A percentile compares a stretch with the other conserved stretches of the same genome.
Conservation (phyloP, 257 asterid species). For the Verbascum thapsus region DNA sequence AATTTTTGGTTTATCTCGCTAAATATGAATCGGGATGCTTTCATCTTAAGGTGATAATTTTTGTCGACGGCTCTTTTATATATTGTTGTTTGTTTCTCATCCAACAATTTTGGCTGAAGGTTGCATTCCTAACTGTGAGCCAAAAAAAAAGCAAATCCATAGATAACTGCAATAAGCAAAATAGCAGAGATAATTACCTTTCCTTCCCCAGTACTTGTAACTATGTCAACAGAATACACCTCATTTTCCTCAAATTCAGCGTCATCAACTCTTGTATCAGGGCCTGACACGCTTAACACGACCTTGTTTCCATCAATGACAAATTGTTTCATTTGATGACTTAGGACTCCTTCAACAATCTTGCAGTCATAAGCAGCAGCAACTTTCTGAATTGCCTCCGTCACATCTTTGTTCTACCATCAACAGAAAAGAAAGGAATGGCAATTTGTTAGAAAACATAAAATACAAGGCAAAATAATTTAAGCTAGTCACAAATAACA, state of each 20-base stretch:
- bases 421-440: not conserved
- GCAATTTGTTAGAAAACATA: not conserved
- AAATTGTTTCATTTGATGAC: conserved; percentile 87
- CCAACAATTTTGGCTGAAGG: conserved; percentile 75
- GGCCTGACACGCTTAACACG: conserved; percentile 61
- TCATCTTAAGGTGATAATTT: conserved; percentile 82
- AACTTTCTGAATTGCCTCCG: conserved; percentile 85
- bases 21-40: conserved; percentile 88
- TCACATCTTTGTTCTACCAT: conserved; percentile 73
- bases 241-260: conserved; percentile 97
- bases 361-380: conserved; percentile 89
- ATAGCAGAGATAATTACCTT: conserved; percentile 51
- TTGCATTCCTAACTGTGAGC: not conserved
- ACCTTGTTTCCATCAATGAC: conserved; percentile 94
- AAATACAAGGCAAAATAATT: not conserved
- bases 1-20: conserved; percentile 88
- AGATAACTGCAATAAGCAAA: not conserved
- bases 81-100: conserved; percentile 89
- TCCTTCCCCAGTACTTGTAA: conserved; percentile 95
- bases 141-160: not conserved
- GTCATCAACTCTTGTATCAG: conserved; percentile 90
- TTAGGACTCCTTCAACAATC: conserved; percentile 83
- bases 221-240: conserved; percentile 84
- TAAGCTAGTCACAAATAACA: not conserved
- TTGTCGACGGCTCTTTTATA: conserved; percentile 94